These are phyloP conservation scores for Imleria badia DNA, from an alignment of 768 basidiomycete genomes.

Conservation along the genomic window DNA sequence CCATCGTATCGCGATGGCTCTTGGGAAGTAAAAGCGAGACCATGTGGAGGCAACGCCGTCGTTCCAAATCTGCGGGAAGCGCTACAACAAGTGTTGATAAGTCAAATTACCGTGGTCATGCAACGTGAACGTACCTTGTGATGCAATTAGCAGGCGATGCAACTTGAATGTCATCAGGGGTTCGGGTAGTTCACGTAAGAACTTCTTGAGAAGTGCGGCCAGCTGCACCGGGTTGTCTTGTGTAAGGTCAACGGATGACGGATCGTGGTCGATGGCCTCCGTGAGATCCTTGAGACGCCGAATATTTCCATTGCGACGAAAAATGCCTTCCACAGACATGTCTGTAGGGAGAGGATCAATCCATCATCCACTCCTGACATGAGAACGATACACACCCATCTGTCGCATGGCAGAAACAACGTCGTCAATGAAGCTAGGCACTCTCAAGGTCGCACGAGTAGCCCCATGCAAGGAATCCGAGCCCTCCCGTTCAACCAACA, in stretches of 20 bases:
- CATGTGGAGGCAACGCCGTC: constrained; percentile 81
- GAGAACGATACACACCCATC: constrained; percentile 70
- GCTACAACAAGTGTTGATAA: constrained; percentile 40
- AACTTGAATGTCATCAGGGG: constrained; percentile 94
- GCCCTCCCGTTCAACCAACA: constrained; percentile 91
- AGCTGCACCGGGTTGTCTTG: constrained; percentile 97
- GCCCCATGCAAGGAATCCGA: constrained; percentile 94
- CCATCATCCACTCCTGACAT: neutral
- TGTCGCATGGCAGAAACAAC: constrained; percentile 98
- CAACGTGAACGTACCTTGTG: constrained; percentile 66
- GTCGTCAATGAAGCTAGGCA: constrained; percentile 98
- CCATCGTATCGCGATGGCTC: constrained; percentile 94
- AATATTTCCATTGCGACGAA: constrained; percentile 98
- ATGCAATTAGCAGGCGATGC: constrained; percentile 82
- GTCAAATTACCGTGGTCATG: constrained; percentile 4
- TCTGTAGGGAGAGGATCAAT: constrained; percentile 48
- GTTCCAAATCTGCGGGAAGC: constrained; percentile 72
- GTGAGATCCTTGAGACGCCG: constrained; percentile 86
- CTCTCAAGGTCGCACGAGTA: constrained; percentile 76
- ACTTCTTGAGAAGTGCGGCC: constrained; percentile 95
- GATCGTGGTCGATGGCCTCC: constrained; percentile 93
- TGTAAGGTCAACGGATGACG: constrained; percentile 85
- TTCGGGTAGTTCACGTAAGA: constrained; percentile 93
- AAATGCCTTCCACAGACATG: constrained; percentile 99
- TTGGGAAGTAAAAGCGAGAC: constrained; percentile 86